Base-by-base conservation (phyloP, 2,329 filamentous ascomycete species). In the Apiospora saccharicola region DNA sequence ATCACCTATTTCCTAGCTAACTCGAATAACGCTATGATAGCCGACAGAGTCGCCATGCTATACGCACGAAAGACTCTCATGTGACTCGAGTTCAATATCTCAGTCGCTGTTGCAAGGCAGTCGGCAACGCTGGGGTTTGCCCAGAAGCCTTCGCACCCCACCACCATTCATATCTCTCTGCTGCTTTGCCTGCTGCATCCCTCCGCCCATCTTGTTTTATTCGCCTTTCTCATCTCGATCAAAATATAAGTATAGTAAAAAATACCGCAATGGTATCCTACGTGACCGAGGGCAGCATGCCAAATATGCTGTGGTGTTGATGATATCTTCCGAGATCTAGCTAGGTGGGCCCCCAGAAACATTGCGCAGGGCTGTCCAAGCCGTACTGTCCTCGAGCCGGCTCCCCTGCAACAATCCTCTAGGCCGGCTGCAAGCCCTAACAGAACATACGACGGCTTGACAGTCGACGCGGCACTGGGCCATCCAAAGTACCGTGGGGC, bases 221-320 rank as follows among this genome's bases (percentile, higher is more conserved):
- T n/a, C 22, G 57, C 34, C 57, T 34, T 64, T 24, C 34, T 13
- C 57, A n/a, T 64, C 57, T 41, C 30, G 16, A 64, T 64, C 34
- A 34, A 64, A 64, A 64, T 41, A 24, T 41, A 37, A 41, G 34
- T 64, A 41, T 64, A 10, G 57, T 64, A 64, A 41, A 37, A 61
- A 64, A 64, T 64, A 64, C 57, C 57, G 53, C 34, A 64, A 30
- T 41, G 57, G 34, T 64, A 64, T 64, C 57, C 57, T 64, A 64
- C 57, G 57, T 64, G 57, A 64, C 57, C 57, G 57, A 64, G 57
- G 19, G 30, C 57, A 64, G 57, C 57, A 64, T 64, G 57, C 57
- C 57, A 64, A 64, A 41, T 64, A 41, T 64, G 57, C 57, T 64
- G 57, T 64, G 34, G 57, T 64, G 22, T 64, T 41, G 53, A 37